Percentiles rank a stretch among this genome's conserved stretches.
Evolutionary conservation across 23 red algal species (phyloP).

Genomic region (Agarophyton chilense): DNA sequence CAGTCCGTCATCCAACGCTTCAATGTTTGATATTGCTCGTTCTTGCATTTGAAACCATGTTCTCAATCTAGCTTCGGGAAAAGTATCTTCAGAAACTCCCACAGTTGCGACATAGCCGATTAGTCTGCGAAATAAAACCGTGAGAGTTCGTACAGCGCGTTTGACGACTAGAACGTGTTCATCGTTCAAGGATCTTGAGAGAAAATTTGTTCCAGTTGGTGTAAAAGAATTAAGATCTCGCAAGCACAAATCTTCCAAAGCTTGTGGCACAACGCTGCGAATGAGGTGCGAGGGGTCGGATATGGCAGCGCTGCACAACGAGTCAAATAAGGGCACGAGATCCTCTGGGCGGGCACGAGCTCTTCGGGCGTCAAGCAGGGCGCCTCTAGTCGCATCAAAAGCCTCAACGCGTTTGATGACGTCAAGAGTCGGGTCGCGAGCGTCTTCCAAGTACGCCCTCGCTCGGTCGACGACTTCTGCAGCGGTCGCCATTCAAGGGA

Average conservation of each 20-base stretch:
- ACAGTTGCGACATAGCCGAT: slow-evolving; percentile 37
- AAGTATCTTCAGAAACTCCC: slow-evolving; percentile 41
- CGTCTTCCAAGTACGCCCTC: slow-evolving; percentile 49
- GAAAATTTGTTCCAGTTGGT: slow-evolving; percentile 31
- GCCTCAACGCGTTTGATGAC: slow-evolving; percentile 41
- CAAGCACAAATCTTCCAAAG: slow-evolving; percentile 45
- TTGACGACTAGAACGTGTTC: slow-evolving; percentile 51
- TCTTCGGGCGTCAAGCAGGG: slow-evolving; percentile 58
- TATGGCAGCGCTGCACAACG: slow-evolving; percentile 24
- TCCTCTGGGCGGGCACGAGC: slow-evolving; percentile 45
- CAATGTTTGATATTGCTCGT: slow-evolving; percentile 32
- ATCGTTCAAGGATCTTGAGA: slow-evolving; percentile 46
- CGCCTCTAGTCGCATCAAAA: slow-evolving; percentile 31
- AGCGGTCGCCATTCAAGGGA: slow-evolving; percentile 43
- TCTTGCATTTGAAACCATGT: slow-evolving; percentile 61
- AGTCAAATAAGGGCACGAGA: slow-evolving; percentile 28
- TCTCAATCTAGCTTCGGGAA: slow-evolving; percentile 34
- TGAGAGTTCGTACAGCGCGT: slow-evolving; percentile 52
- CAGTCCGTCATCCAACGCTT: slow-evolving; percentile 56
- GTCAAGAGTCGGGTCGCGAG: slow-evolving; percentile 43
- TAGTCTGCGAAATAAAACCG: slow-evolving; percentile 61
- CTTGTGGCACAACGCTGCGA: slow-evolving; percentile 50
- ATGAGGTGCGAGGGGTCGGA: slow-evolving; percentile 42
- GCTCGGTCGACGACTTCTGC: slow-evolving; percentile 33
- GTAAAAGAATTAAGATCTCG: slow-evolving; percentile 53